Evolutionary conservation across 75 land plant genomes (phyloP).

Genomic region (Selaginella moellendorffii): DNA sequence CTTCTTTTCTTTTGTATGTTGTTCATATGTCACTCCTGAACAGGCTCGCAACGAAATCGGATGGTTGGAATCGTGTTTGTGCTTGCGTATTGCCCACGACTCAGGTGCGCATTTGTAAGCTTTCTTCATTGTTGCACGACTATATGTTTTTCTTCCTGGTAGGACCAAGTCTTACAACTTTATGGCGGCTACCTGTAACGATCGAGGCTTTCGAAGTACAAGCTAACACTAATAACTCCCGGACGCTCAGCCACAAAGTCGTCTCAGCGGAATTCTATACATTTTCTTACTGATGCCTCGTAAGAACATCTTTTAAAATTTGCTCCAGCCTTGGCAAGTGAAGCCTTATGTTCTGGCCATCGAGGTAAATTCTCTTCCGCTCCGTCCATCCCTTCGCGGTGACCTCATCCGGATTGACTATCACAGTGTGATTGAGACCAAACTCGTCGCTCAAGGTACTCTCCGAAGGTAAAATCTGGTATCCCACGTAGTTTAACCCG

Average conservation of each 20-base stretch:
- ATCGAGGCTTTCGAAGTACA: too few relatives aligned
- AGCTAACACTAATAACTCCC: too few relatives aligned
- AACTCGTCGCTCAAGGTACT: not conserved
- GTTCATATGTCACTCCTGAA: not conserved
- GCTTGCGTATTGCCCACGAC: not conserved
- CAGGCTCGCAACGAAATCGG: not conserved
- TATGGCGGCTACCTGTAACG: too few relatives aligned
- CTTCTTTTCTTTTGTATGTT: not conserved
- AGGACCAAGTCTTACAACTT: too few relatives aligned
- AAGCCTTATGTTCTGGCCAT: slow-evolving; percentile 4
- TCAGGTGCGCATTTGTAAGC: not conserved
- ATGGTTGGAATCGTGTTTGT: not conserved
- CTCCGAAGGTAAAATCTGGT: not conserved
- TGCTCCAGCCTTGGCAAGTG: not conserved
- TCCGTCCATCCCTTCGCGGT: not conserved
- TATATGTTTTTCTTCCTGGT: too few relatives aligned
- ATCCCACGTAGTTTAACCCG: not conserved
- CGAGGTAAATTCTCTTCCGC: not conserved
- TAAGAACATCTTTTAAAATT: not conserved
- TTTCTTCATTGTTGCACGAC: too few relatives aligned
- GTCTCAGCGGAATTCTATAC: too few relatives aligned
- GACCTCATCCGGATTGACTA: not conserved
- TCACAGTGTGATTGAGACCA: not conserved
- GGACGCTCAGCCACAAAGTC: too few relatives aligned
- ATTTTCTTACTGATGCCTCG: not conserved